These are phyloP conservation scores for Mortierella claussenii DNA, from an alignment of 192 early-diverging fungal genomes.

Conservation along the genomic window DNA sequence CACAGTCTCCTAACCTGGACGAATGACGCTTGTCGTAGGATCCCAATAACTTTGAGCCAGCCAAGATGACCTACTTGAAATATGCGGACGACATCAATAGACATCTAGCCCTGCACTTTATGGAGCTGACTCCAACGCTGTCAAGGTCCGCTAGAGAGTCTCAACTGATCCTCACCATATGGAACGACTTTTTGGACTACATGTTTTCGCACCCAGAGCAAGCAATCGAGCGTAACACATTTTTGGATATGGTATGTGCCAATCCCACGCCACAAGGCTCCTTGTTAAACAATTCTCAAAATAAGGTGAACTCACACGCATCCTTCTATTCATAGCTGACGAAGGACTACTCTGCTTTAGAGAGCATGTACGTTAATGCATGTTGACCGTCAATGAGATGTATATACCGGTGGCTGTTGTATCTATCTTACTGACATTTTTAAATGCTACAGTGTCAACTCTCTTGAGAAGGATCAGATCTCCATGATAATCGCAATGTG, in stretches of 20 bases:
- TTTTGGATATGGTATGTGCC: conserved; percentile 29
- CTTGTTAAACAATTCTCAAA: no score
- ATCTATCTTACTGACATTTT: not conserved
- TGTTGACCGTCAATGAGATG: no score
- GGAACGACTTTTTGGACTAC: conserved; percentile 45
- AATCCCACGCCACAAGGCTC: no score
- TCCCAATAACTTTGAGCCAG: conserved; percentile 11
- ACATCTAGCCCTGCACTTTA: conserved; percentile 26
- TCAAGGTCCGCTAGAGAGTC: not conserved
- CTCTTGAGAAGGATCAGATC: conserved; percentile 24
- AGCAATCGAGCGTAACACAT: conserved; percentile 4
- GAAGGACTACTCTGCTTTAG: conserved; percentile 29
- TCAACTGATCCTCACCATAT: conserved; percentile 17
- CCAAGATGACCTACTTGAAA: conserved; percentile 37
- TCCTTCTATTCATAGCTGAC: conserved; percentile 19
- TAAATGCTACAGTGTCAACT: conserved; percentile 21
- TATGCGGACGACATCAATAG: conserved; percentile 38
- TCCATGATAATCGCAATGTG: conserved; percentile 56
- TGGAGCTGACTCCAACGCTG: conserved; percentile 14
- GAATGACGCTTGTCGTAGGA: conserved; percentile 10
- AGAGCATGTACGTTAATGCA: conserved; percentile 48
- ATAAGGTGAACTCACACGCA: not conserved
- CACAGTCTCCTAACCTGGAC: not conserved
- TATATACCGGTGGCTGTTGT: no score
- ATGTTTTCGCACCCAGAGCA: conserved; percentile 34